Evolutionary conservation across 805 yeast species (phyloP), one percentile per base, ranked within the genome.

Genomic region (Cyberlindnera japonica): DNA sequence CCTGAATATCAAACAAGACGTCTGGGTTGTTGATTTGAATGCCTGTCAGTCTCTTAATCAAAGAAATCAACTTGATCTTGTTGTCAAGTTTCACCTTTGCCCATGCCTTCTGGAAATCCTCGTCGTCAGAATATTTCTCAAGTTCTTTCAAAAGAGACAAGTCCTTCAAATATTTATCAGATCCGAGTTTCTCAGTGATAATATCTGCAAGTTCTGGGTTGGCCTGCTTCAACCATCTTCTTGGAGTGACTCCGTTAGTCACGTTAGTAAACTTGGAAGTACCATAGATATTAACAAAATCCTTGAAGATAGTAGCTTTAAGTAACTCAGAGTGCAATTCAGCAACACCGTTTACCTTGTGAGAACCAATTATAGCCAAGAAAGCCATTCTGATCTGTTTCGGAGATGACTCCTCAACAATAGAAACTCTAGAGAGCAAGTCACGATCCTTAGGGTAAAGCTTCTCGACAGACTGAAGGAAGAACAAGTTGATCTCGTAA

Each of bases 141-240:
- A 89, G 68, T 38, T 69, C 71, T 61, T 84, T 83, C 59, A 89
- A 73, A 49, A 69, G 65, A 33, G 77, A 75, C 61, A 89, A 75
- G 54, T 85, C 76, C 49, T 78, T 77, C 62, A 89, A 68, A 61
- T 69, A 89, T 17, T 75, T 77, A 57, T 81, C 82, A 44, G 81
- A 78, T 20, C 88, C 81, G 38, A 88, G 70, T 52, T 79, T 79
- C 37, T 78, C 72, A 31, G 85, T 73, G 58, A 90, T 90, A 51
- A 89, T 72, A n/a, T 65, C 68, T 14, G 93, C 75, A 53, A 89
- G 71, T 50, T 70, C 72, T 10, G 97, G 96, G 63, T 89, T 90
- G 37, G 96, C 95, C 67, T 89, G 95, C 61, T 79, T 81, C 59
- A 89, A 75, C 97, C 97, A 89, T 67, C 97, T 81, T 73, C 97